phyloP scores from a whole-genome alignment of 495 filamentous ascomycete genomes.

The Chaetomium fimeti region DNA sequence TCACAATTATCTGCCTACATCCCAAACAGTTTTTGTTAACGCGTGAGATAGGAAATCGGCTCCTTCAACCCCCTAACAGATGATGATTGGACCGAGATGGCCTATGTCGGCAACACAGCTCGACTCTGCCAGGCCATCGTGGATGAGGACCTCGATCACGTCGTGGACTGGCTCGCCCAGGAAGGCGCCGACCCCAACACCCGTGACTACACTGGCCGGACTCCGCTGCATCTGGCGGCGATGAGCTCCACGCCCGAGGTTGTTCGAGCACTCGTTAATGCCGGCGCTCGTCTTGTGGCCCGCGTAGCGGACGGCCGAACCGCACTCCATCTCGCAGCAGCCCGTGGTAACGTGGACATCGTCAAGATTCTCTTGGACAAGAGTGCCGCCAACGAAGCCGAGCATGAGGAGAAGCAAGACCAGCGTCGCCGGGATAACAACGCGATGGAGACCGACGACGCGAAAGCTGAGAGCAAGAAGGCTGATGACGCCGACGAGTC shows the following conservation, averaged over 20 bases:
- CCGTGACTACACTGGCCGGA: slow-evolving; percentile 75
- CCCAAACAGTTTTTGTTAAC: slow-evolving; percentile 7
- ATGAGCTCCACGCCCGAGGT: slow-evolving; percentile 64
- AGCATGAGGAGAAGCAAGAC: slow-evolving; percentile 58
- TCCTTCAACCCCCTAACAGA: slow-evolving; percentile 78
- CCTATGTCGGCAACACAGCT: slow-evolving; percentile 71
- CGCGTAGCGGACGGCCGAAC: slow-evolving; percentile 75
- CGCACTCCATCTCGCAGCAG: slow-evolving; percentile 73
- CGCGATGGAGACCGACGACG: slow-evolving; percentile 16
- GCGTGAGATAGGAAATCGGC: slow-evolving; percentile 44
- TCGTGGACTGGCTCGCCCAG: slow-evolving; percentile 65
- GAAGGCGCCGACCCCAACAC: slow-evolving; percentile 60
- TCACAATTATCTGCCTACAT: not conserved
- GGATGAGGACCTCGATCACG: slow-evolving; percentile 61
- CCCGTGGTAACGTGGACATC: slow-evolving; percentile 64
- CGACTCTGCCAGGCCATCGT: slow-evolving; percentile 74
- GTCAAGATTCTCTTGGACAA: slow-evolving; percentile 65
- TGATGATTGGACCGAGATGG: slow-evolving; percentile 77
- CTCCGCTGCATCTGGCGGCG: slow-evolving; percentile 73
- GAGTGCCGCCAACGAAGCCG: slow-evolving; percentile 68
- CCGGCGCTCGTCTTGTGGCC: slow-evolving; percentile 67
- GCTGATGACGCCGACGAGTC: slow-evolving; percentile 35
- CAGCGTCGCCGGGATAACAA: slow-evolving; percentile 42
- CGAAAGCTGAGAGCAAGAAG: slow-evolving; percentile 13
- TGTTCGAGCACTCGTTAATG: slow-evolving; percentile 67